These are phyloP conservation scores for Scedosporium aurantiacum DNA, from an alignment of 2,329 filamentous ascomycete species.

Conservation along the genomic window DNA sequence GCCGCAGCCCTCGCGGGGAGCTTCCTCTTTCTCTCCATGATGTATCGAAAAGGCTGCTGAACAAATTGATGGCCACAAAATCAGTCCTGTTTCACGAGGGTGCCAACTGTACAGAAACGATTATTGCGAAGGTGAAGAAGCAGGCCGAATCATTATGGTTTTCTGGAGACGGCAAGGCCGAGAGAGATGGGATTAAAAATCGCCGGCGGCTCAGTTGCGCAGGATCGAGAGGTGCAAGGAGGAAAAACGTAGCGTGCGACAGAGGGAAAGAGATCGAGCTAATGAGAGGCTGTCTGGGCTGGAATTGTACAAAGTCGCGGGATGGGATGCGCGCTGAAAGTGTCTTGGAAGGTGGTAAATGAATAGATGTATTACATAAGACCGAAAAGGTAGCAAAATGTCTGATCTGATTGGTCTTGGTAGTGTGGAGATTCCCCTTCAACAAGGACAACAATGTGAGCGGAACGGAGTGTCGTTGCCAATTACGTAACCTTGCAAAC, in stretches of 20 bases:
- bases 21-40: constrained; percentile 57
- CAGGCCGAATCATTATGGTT: not conserved
- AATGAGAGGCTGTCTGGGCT: not conserved
- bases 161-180: not conserved
- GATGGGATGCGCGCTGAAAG: not conserved
- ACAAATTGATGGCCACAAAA: not conserved
- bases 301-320: not conserved
- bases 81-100: not conserved
- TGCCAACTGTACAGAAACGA: not conserved
- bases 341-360: not conserved
- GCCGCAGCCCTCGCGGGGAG: constrained; percentile 51
- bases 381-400: not conserved
- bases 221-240: not conserved
- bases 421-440: too few species aligned
- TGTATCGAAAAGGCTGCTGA: not conserved
- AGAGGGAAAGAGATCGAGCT: not conserved
- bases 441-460: too few species aligned
- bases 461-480: not conserved
- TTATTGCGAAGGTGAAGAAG: constrained; percentile 3
- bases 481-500: not conserved
- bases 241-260: not conserved
- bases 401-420: too few species aligned
- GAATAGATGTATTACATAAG: not conserved
- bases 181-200: not conserved
- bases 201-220: not conserved